Evolutionary conservation across 148 eudicot genomes (phyloP).

Genomic region (Vaccinium vitisidaea): DNA sequence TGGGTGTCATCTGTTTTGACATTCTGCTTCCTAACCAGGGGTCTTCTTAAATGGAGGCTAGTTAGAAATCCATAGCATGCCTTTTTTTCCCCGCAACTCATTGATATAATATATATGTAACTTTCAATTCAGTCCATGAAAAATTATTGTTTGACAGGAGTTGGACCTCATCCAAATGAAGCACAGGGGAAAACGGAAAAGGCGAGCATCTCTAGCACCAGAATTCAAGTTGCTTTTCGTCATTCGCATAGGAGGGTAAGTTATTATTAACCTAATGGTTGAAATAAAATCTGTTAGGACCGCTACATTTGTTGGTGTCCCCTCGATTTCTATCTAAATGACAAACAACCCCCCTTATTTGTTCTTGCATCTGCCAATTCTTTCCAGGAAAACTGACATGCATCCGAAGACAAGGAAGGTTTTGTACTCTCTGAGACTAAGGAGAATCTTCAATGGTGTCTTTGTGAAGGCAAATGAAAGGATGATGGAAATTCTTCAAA

Average conservation of each 20-base stretch:
- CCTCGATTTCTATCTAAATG: not conserved
- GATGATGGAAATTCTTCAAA: slow-evolving; percentile 57
- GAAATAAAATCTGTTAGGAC: not conserved
- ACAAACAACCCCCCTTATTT: not conserved
- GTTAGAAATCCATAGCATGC: not conserved
- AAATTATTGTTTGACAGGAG: slow-evolving; percentile 42
- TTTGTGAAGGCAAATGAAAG: slow-evolving; percentile 75
- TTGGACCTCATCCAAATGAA: slow-evolving; percentile 80
- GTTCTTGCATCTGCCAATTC: not conserved
- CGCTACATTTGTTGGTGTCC: too few species aligned
- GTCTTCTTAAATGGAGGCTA: not conserved
- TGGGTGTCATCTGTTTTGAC: not conserved
- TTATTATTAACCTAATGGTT: slow-evolving; percentile 12
- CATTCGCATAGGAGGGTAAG: slow-evolving; percentile 84
- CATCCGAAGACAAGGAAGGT: slow-evolving; percentile 62
- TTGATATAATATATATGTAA: not conserved
- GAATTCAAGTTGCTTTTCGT: slow-evolving; percentile 68
- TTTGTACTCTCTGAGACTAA: slow-evolving; percentile 62
- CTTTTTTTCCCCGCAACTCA: not conserved
- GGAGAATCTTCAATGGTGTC: slow-evolving; percentile 64
- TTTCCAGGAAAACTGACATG: slow-evolving; percentile 70
- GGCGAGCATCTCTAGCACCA: slow-evolving; percentile 25
- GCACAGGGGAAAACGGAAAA: slow-evolving; percentile 59
- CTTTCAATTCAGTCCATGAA: not conserved
- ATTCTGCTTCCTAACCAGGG: not conserved